These are phyloP conservation scores for Penicillium pulvis DNA, from an alignment of 495 filamentous ascomycete genomes.

Conservation along the genomic window DNA sequence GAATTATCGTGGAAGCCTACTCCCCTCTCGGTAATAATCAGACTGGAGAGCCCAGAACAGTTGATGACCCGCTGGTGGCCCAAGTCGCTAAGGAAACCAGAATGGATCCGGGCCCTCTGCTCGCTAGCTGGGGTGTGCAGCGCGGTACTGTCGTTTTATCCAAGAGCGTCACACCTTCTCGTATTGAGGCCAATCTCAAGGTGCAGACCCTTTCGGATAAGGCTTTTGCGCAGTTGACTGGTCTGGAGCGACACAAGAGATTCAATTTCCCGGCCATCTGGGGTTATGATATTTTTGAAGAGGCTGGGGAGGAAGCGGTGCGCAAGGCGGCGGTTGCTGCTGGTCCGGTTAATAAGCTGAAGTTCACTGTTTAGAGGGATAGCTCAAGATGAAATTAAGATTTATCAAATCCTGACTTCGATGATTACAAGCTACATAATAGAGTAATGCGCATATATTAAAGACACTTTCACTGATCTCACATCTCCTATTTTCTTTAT, in stretches of 20 bases:
- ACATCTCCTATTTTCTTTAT: too few species aligned
- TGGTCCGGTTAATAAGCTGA: slow-evolving; percentile 24
- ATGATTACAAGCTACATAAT: too few species aligned
- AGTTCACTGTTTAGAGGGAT: slow-evolving; percentile 27
- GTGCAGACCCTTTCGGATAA: slow-evolving; percentile 33
- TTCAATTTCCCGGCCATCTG: slow-evolving; percentile 43
- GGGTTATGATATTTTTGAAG: slow-evolving; percentile 44
- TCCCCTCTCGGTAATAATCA: slow-evolving; percentile 57
- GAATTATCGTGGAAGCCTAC: slow-evolving; percentile 62
- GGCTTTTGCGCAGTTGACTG: slow-evolving; percentile 34
- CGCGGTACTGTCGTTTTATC: slow-evolving; percentile 51
- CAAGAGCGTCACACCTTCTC: slow-evolving; percentile 50
- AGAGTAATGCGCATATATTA: too few species aligned
- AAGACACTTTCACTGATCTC: too few species aligned
- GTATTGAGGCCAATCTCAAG: slow-evolving; percentile 45
- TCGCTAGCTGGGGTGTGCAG: slow-evolving; percentile 53
- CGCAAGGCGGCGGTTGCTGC: slow-evolving; percentile 22
- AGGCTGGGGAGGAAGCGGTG: slow-evolving; percentile 29
- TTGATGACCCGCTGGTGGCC: slow-evolving; percentile 34
- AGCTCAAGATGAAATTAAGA: too few species aligned
- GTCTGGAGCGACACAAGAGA: slow-evolving; percentile 35
- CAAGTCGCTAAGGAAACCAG: slow-evolving; percentile 41
- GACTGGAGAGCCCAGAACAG: slow-evolving; percentile 38
- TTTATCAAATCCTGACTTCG: too few species aligned
- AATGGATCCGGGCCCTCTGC: slow-evolving; percentile 40